Conservation (phyloP, 352 stramenopile genomes). For the Plasmopara halstedii region DNA sequence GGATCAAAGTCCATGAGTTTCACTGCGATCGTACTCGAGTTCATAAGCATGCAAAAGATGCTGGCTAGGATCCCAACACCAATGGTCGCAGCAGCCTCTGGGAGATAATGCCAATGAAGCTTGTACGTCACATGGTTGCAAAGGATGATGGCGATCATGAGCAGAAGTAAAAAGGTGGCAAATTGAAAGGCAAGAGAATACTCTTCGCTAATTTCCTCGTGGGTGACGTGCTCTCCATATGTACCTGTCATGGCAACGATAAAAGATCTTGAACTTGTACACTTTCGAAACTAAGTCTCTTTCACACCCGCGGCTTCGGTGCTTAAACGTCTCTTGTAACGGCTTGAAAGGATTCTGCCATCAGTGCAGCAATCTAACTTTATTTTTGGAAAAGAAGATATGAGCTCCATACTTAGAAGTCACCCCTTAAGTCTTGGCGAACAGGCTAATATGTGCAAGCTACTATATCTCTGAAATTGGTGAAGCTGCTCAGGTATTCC, state of each 20-base stretch:
- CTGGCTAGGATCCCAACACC: slow-evolving; percentile 49
- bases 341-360: slow-evolving; percentile 56
- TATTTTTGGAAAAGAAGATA: no score
- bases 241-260: not conserved
- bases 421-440: no score
- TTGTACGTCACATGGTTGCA: slow-evolving; percentile 78
- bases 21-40: slow-evolving; percentile 59
- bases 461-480: no score
- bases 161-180: slow-evolving; percentile 56
- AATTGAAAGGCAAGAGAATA: slow-evolving; percentile 78
- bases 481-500: no score
- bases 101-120: slow-evolving; percentile 65
- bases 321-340: slow-evolving; percentile 2
- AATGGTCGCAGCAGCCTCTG: slow-evolving; percentile 62
- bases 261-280: not conserved
- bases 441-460: not conserved
- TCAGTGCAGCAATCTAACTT: not conserved
- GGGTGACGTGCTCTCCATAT: not conserved
- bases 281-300: no score
- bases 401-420: no score
- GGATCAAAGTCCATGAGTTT: slow-evolving; percentile 87
- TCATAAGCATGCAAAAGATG: slow-evolving; percentile 45
- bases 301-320: slow-evolving; percentile 45
- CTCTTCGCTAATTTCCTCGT: slow-evolving; percentile 20
- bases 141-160: slow-evolving; percentile 71